Evolutionary conservation across 2,329 filamentous ascomycete genomes (phyloP).

Genomic region (Onygena corvina): DNA sequence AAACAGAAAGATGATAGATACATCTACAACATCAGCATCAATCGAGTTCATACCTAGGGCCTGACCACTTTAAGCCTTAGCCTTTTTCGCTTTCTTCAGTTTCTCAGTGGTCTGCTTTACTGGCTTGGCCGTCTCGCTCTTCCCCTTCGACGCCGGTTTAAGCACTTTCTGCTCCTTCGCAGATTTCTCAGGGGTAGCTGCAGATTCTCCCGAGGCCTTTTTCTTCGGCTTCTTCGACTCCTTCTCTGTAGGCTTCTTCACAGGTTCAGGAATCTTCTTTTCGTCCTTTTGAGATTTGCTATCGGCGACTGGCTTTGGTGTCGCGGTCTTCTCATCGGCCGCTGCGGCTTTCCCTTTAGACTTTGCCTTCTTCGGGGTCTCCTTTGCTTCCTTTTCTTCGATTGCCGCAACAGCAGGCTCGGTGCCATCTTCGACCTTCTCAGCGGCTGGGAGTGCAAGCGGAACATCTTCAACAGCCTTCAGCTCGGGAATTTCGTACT

Average conservation of each 20-base stretch:
- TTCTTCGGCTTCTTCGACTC: constrained; percentile 17
- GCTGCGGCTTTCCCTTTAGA: constrained; percentile 19
- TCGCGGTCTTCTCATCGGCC: constrained; percentile 8
- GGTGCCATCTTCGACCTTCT: constrained; percentile 27
- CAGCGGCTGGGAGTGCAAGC: constrained; percentile 26
- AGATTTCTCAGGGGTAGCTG: background rate
- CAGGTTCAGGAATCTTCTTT: constrained; percentile 2
- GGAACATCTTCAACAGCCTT: constrained; percentile 50
- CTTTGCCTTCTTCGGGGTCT: constrained; percentile 16
- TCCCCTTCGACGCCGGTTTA: constrained; percentile 1
- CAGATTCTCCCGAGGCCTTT: constrained; percentile 4
- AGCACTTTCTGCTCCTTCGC: background rate
- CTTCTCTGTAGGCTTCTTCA: constrained; percentile 2
- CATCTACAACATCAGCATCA: background rate
- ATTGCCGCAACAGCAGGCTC: constrained; percentile 19
- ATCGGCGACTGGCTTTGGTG: background rate
- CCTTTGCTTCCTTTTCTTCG: constrained; percentile 15
- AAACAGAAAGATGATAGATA: background rate
- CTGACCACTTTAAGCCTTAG: background rate
- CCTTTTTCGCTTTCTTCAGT: constrained; percentile 5
- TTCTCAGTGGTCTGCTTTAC: constrained; percentile 5
- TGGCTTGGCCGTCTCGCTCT: constrained; percentile 5
- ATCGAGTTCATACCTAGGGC: background rate
- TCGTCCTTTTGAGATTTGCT: constrained; percentile 7
- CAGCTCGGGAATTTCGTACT: constrained; percentile 61